Percentiles rank a stretch among this genome's conserved stretches.
phyloP scores from a whole-genome alignment of 192 early-diverging fungal genomes.

The Rhizophlyctis rosea region DNA sequence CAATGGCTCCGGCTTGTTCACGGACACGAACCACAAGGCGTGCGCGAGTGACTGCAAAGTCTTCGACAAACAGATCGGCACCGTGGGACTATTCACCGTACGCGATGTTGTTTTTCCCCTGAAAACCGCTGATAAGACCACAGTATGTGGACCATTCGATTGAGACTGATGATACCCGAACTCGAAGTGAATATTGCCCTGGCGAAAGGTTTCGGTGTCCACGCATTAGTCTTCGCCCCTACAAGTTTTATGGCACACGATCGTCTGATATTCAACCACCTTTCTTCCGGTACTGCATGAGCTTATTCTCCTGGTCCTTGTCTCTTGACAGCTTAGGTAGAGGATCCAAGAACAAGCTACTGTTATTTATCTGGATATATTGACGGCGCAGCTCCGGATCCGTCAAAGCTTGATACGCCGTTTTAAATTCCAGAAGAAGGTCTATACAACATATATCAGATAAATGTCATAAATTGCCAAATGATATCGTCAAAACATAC shows the following conservation, averaged over 20 bases:
- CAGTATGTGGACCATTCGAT: too few relatives aligned
- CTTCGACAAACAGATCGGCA: conserved; percentile 26
- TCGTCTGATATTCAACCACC: too few relatives aligned
- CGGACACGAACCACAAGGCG: neutral
- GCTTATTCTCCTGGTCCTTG: conserved; percentile 20
- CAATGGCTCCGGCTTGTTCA: neutral
- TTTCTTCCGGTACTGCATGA: neutral
- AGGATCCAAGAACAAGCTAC: conserved; percentile 21
- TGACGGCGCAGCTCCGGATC: conserved; percentile 26
- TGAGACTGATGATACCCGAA: conserved; percentile 14
- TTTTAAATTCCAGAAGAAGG: conserved; percentile 24
- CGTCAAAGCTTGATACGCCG: conserved; percentile 25
- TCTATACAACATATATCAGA: too few relatives aligned
- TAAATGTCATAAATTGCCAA: too few relatives aligned
- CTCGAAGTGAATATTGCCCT: conserved; percentile 26
- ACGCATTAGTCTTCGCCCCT: conserved; percentile 9
- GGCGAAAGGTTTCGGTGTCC: conserved; percentile 18
- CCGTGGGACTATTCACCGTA: conserved; percentile 25
- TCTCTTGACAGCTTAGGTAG: conserved; percentile 23
- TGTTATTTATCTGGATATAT: conserved; percentile 32
- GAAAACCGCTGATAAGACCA: too few relatives aligned
- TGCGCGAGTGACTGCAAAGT: conserved; percentile 14
- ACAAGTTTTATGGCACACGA: too few relatives aligned
- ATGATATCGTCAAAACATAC: too few relatives aligned
- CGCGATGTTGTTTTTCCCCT: conserved; percentile 24